Percentiles rank a stretch among this genome's conserved stretches.
Conservation (phyloP, 805 yeast species). For the Teunomyces cretensis region DNA sequence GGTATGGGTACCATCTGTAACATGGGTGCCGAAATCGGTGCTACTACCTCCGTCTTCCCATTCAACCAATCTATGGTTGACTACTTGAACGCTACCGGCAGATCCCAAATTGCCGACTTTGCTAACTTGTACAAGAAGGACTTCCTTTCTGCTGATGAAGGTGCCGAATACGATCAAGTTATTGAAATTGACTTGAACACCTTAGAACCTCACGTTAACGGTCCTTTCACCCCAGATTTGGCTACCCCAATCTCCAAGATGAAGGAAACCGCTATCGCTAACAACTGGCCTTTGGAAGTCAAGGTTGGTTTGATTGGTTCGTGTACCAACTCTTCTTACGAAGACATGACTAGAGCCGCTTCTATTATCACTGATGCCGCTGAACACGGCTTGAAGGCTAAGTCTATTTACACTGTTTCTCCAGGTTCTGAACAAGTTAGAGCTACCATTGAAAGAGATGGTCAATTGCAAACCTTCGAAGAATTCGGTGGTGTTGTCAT, state of each 20-base stretch:
- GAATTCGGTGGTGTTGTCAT: conserved; percentile 88
- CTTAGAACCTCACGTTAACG: conserved; percentile 93
- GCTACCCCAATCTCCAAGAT: conserved; percentile 89
- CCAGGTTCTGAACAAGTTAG: conserved; percentile 99
- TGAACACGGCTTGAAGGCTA: conserved; percentile 82
- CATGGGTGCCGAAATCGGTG: conserved; percentile 99
- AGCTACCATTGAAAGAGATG: conserved; percentile 96
- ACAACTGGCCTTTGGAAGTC: conserved; percentile 84
- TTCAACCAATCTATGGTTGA: conserved; percentile 75
- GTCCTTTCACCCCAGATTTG: conserved; percentile 98
- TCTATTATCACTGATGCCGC: conserved; percentile 87
- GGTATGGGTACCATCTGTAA: conserved; percentile 99
- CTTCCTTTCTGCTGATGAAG: conserved; percentile 80
- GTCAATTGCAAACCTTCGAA: conserved; percentile 76
- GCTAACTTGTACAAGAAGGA: conserved; percentile 63
- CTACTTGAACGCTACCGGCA: conserved; percentile 79
- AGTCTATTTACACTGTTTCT: conserved; percentile 84
- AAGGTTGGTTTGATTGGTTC: conserved; percentile 96
- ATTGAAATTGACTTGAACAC: conserved; percentile 84
- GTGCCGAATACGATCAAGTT: conserved; percentile 88
- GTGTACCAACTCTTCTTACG: conserved; percentile 97
- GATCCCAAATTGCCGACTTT: conserved; percentile 78
- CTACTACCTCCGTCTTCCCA: conserved; percentile 97
- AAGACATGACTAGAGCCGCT: conserved; percentile 97
- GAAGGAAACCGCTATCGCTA: conserved; percentile 64